Percentiles rank a stretch among this genome's conserved stretches.
These are phyloP conservation scores for Flammula alnicola DNA, from an alignment of 1,284 basidiomycete genomes.

Conservation along the genomic window DNA sequence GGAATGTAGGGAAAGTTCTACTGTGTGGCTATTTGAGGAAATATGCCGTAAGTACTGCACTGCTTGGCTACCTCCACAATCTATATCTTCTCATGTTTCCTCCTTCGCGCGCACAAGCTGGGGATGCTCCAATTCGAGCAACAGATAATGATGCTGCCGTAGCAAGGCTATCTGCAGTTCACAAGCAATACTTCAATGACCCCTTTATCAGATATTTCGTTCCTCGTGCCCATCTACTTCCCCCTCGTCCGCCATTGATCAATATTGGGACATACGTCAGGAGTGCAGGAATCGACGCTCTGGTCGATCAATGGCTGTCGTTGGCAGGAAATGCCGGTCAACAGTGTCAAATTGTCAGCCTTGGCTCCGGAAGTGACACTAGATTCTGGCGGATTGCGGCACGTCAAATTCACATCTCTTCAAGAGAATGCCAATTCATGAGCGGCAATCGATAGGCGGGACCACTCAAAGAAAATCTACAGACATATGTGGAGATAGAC, in stretches of 20 bases:
- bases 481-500: slow-evolving; percentile 87
- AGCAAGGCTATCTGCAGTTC: slow-evolving; percentile 79
- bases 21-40: too few species aligned
- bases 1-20: too few species aligned
- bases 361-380: slow-evolving; percentile 94
- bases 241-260: slow-evolving; percentile 82
- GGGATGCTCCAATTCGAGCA: slow-evolving; percentile 45
- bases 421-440: slow-evolving; percentile 21
- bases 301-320: slow-evolving; percentile 76
- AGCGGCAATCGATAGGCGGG: slow-evolving; percentile 50
- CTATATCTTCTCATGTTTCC: slow-evolving; percentile 18
- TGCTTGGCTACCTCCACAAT: background rate
- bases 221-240: slow-evolving; percentile 65
- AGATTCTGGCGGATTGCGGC: slow-evolving; percentile 91
- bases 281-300: slow-evolving; percentile 77
- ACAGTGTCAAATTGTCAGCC: slow-evolving; percentile 81
- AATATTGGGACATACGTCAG: slow-evolving; percentile 95
- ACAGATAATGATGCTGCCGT: slow-evolving; percentile 50
- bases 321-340: slow-evolving; percentile 42
- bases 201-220: slow-evolving; percentile 70
- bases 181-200: slow-evolving; percentile 78
- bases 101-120: slow-evolving; percentile 20
- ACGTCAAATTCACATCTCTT: slow-evolving; percentile 40
- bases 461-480: slow-evolving; percentile 49
- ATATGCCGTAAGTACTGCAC: too few species aligned